Conservation (phyloP, 2,329 filamentous ascomycete species). For the Claviceps purpurea region DNA sequence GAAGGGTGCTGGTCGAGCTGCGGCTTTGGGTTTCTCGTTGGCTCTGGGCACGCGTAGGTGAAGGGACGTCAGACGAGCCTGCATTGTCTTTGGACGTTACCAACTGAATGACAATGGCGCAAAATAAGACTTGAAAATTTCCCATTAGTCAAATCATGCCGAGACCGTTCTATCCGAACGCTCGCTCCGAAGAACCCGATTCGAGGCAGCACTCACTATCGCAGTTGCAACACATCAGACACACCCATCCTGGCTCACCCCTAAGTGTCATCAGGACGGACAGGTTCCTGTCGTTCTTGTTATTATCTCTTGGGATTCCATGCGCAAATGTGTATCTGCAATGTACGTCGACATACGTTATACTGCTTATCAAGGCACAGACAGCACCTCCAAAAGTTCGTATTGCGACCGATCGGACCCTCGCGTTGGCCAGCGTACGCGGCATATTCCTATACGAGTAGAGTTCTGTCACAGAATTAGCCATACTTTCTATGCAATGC, state of each 20-base stretch:
- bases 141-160: not conserved
- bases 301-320: not conserved
- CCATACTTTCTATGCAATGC: too few species aligned
- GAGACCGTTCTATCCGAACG: not conserved
- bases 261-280: constrained; percentile 43
- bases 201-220: constrained; percentile 33
- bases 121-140: constrained; percentile 38
- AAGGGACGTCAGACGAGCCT: constrained; percentile 16
- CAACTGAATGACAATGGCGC: constrained; percentile 48
- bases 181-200: too few species aligned
- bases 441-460: constrained; percentile 38
- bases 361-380: constrained; percentile 42
- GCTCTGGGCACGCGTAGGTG: constrained; percentile 4
- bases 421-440: constrained; percentile 25
- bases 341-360: constrained; percentile 30
- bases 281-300: constrained; percentile 33
- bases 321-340: not conserved
- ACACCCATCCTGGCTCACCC: constrained; percentile 52
- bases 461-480: constrained; percentile 25
- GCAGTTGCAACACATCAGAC: constrained; percentile 50
- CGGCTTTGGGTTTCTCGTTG: constrained; percentile 7
- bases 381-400: constrained; percentile 47
- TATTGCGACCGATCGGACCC: constrained; percentile 38
- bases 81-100: constrained; percentile 34
- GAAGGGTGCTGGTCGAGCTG: constrained; percentile 1